Conservation (phyloP, 768 basidiomycete genomes). For the Exidia glandulosa region DNA sequence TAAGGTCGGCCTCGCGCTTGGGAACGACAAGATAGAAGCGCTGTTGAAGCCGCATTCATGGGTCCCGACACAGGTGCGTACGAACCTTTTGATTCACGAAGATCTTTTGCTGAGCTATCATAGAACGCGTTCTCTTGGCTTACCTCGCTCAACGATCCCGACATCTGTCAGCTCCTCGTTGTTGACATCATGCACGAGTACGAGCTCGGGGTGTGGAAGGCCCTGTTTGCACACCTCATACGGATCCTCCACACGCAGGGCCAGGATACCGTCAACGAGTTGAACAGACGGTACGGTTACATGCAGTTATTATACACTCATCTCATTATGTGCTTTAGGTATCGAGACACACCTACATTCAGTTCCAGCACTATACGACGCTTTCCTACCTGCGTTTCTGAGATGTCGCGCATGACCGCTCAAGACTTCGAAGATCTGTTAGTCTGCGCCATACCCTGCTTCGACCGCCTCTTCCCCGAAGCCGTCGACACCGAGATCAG, state of each 20-base stretch:
- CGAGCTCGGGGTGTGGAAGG: conserved; percentile 30
- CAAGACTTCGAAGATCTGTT: conserved; percentile 5
- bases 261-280: conserved; percentile 8
- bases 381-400: conserved; percentile 1
- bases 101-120: not conserved
- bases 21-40: too few species aligned
- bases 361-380: conserved; percentile 2
- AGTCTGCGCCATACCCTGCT: conserved; percentile 16
- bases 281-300: conserved; percentile 10
- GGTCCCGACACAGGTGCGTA: not conserved
- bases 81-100: not conserved
- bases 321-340: too few species aligned
- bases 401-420: conserved; percentile 1
- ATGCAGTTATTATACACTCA: too few species aligned
- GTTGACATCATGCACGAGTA: conserved; percentile 31
- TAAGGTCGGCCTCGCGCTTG: not conserved
- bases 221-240: conserved; percentile 25
- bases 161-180: conserved; percentile 18
- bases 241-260: conserved; percentile 18
- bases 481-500: conserved; percentile 10
- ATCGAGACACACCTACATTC: conserved; percentile 2
- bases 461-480: conserved; percentile 26
- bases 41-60: not conserved
- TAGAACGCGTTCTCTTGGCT: conserved; percentile 27
- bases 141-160: conserved; percentile 11